Evolutionary conservation across 2,329 filamentous ascomycete species (phyloP), one percentile per base, ranked within the genome.

Genomic region (Ceratocystis harringtonii): DNA sequence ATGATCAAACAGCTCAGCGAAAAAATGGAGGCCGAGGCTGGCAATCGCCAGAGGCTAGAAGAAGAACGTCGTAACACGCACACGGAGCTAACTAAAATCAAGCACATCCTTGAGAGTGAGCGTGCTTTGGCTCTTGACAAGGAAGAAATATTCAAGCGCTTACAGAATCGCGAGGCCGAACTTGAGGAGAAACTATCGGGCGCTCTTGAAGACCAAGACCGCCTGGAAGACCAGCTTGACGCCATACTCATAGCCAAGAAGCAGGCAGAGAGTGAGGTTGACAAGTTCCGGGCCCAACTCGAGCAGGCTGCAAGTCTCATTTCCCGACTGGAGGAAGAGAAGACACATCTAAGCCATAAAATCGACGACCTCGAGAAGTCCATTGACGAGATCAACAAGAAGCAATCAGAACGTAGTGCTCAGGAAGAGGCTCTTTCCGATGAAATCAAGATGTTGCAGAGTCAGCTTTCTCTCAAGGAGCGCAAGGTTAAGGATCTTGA

Each of bases 121-220:
- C 85, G 94, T 62, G 90, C 92, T n/a, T 80, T 99, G 52, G 94
- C 94, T 0, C 78, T 99, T 4, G 94, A 99, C 75, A 99, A 99
- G 74, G 95, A 99, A 73, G 94, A 99, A 72, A 99, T 99, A 68
- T 99, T 97, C 79, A 95, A 92, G 73, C 85, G 95, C n/a, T 80
- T 99, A 25, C 94, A 96, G 72, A 78, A 87, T 64, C 88, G 94
- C n/a, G 94, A 99, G 75, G 82, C 85, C 10, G 92, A 99, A 73
- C 81, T 99, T 3, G 89, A 87, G 63, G 95, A 99, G 72, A 96
- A 97, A 76, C 82, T 99, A 32, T 84, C 90, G 45, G 92, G 89
- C 48, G 92, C 92, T 36, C 84, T 97, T 67, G 89, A 95, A 25
- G 95, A 99, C 70, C 92, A 97, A 73, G 92, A 97, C 72, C 86